Base-by-base conservation (phyloP, 2,329 filamentous ascomycete genomes). In the Nemania sp. region DNA sequence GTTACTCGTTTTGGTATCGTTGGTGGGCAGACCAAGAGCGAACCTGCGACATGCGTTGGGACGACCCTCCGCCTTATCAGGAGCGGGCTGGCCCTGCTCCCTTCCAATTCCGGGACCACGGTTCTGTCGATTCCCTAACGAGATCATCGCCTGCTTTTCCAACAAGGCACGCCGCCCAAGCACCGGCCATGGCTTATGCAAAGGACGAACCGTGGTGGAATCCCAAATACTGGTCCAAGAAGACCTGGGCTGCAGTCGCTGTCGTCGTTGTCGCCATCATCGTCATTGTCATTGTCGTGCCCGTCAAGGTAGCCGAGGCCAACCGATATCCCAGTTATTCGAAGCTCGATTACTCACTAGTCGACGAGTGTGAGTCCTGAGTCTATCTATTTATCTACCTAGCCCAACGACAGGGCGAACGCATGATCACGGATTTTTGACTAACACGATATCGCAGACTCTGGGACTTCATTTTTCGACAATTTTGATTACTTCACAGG, bases 401-500 rank as follows among this genome's bases (percentile, higher is more conserved):
- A 41, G n/a, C n/a, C 49, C n/a, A 20, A 27, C 20, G 20, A 41
- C 5, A 8, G 8, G 2, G 26, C 15, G 8, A 29, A 26, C 6
- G 22, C 22, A 29, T n/a, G 15, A 29, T 5, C 18, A 15, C 1
- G 20, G 6, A 60, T 22, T 22, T n/a, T n/a, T 15, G 10, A 10
- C 58, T 71, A 29, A 71, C 53, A 20, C 11, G 7, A 29, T 4
- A 18, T 10, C 13, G 6, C 53, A 87, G 85, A 87, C 71, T 81
- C 80, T 20, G 84, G 85, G 58, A 78, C 82, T 47, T 74, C 71
- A 15, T 88, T 88, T 73, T 88, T 88, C 74, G 84, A 87, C 72
- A 82, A 86, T 41, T 88, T 88, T 73, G 75, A 86, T 72, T 88
- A 88, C 72, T 86, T 81, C 67, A 79, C 77, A 18, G 84, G 81